Evolutionary conservation across 495 filamentous ascomycete species (phyloP).

Genomic region (Aspergillus taichungensis): DNA sequence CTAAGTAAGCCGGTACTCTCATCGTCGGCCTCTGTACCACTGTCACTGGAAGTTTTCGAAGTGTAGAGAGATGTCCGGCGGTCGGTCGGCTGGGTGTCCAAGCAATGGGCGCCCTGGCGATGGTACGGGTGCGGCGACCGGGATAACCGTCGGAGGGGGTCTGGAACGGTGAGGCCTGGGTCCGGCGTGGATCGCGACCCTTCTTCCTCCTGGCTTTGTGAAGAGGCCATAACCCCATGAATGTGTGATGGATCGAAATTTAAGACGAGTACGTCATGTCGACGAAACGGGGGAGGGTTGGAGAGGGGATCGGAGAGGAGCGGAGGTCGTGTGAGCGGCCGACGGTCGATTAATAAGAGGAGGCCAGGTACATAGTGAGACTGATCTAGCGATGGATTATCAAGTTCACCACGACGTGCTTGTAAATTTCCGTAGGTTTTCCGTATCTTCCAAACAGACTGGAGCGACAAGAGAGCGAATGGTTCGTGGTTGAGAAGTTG

Average conservation of each 20-base stretch:
- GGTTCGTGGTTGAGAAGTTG: too few relatives aligned
- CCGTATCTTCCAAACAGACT: too few relatives aligned
- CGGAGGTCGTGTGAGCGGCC: constrained; percentile 3
- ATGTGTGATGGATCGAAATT: constrained; percentile 1
- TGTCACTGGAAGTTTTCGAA: constrained; percentile 64
- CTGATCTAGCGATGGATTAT: not conserved
- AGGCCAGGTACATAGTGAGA: not conserved
- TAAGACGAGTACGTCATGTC: constrained; percentile 30
- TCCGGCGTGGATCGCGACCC: constrained; percentile 16
- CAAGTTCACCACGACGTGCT: not conserved
- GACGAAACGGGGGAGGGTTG: constrained; percentile 1
- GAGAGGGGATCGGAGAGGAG: constrained; percentile 2
- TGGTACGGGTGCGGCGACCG: constrained; percentile 75
- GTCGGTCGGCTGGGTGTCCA: constrained; percentile 16
- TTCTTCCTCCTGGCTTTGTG: constrained; percentile 29
- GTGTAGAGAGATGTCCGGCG: constrained; percentile 16
- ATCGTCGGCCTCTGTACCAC: constrained; percentile 87
- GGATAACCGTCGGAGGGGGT: constrained; percentile 44
- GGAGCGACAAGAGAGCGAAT: too few relatives aligned
- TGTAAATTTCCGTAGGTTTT: too few relatives aligned
- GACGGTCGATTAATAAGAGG: not conserved
- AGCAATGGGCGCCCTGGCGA: constrained; percentile 31
- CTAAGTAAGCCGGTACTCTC: constrained; percentile 64
- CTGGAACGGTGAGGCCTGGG: constrained; percentile 13
- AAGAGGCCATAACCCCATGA: constrained; percentile 36